These are phyloP conservation scores for Marsdenia floribunda DNA, from an alignment of 257 asterid species.

Conservation along the genomic window DNA sequence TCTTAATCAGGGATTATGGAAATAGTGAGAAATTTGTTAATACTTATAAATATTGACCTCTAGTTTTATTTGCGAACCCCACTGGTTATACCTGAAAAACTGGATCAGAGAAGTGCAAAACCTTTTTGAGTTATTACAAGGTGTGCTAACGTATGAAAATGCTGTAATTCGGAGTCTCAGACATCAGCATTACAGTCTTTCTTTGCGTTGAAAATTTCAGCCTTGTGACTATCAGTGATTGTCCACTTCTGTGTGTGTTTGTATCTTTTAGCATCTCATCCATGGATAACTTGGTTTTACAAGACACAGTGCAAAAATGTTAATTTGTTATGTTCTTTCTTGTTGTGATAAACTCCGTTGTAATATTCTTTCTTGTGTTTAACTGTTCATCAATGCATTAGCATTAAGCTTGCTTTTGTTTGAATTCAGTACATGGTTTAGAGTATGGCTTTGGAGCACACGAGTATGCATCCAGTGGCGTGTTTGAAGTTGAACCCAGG, in stretches of 20 bases:
- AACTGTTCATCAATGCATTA: background rate
- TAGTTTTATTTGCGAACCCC: background rate
- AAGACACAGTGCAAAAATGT: background rate
- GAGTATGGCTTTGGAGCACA: conserved; percentile 95
- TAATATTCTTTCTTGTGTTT: background rate
- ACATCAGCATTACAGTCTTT: background rate
- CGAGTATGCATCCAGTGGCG: conserved; percentile 79
- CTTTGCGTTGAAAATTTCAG: background rate
- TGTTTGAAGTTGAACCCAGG: conserved; percentile 88
- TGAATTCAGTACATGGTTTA: conserved; percentile 62
- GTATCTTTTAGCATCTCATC: background rate
- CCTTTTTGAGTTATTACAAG: background rate
- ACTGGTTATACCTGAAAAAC: too few relatives aligned
- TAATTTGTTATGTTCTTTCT: background rate
- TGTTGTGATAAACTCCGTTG: background rate
- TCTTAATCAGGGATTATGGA: background rate
- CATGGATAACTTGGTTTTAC: background rate
- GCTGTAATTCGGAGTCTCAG: background rate
- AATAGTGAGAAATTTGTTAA: background rate
- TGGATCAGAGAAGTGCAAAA: background rate
- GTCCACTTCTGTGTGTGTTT: background rate
- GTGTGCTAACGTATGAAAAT: background rate
- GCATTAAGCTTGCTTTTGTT: background rate
- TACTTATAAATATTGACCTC: background rate
- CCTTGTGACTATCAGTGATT: background rate